These are phyloP conservation scores for Pseudotsuga menziesii DNA, from an alignment of 75 land plant species.

Conservation along the genomic window DNA sequence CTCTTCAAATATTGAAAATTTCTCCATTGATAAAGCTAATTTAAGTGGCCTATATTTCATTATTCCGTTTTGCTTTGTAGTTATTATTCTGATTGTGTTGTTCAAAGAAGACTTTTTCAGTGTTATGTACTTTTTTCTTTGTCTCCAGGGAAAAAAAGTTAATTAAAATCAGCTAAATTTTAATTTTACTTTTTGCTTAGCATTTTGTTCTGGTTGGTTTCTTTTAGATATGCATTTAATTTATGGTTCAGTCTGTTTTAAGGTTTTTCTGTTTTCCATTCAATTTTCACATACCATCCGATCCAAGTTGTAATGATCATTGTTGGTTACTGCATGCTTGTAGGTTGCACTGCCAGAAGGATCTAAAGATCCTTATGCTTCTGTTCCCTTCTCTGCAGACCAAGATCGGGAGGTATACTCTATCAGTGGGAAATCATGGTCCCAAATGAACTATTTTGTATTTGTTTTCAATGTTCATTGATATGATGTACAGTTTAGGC, in stretches of 20 bases:
- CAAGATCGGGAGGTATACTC: conserved; percentile 64
- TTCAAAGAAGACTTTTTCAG: neutral
- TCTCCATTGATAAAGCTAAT: too few species aligned
- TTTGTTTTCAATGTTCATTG: neutral
- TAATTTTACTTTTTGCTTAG: neutral
- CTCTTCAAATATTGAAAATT: too few species aligned
- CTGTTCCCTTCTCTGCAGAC: conserved; percentile 67
- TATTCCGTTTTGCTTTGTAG: too few species aligned
- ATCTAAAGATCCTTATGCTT: conserved; percentile 59
- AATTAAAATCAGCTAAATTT: neutral
- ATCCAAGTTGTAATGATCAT: neutral
- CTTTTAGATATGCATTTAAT: neutral
- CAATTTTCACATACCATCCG: neutral
- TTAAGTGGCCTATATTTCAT: too few species aligned
- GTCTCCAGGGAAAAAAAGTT: neutral
- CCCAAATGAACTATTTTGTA: neutral
- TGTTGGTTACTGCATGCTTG: conserved; percentile 2
- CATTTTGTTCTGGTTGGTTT: conserved; percentile 2
- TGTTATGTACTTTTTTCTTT: neutral
- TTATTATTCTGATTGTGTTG: too few species aligned
- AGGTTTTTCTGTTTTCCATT: neutral
- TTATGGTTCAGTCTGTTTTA: neutral
- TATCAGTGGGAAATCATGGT: neutral
- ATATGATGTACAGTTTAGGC: neutral
- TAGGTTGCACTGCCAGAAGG: conserved; percentile 98